Evolutionary conservation across 257 asterid genomes (phyloP).

Genomic region (Mitragyna speciosa): DNA sequence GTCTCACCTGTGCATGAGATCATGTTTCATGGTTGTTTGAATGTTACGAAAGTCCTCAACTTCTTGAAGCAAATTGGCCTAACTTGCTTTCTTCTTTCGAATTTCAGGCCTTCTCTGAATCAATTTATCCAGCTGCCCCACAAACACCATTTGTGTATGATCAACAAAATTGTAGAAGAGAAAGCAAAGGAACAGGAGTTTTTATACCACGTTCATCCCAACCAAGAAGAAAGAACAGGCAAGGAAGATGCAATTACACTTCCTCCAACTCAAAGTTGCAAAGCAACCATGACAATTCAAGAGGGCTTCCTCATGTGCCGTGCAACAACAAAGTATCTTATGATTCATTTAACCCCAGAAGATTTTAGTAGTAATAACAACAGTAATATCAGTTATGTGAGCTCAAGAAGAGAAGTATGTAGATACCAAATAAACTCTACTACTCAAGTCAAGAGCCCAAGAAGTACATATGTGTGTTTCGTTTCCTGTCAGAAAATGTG

Average conservation of each 20-base stretch:
- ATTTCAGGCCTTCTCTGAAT: slow-evolving; percentile 44
- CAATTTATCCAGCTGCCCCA: slow-evolving; percentile 37
- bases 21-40: background rate
- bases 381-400: slow-evolving; percentile 1
- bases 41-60: background rate
- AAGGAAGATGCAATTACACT: slow-evolving; percentile 31
- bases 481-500: background rate
- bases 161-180: slow-evolving; percentile 44
- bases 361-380: slow-evolving; percentile 26
- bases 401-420: slow-evolving; percentile 10
- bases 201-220: slow-evolving; percentile 69
- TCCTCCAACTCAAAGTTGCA: slow-evolving; percentile 45
- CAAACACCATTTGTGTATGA: slow-evolving; percentile 39
- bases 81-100: background rate
- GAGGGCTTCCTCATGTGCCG: slow-evolving; percentile 42
- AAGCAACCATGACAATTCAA: slow-evolving; percentile 39
- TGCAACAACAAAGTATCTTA: slow-evolving; percentile 27
- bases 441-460: too few species aligned
- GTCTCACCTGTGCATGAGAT: background rate
- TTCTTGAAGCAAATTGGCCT: background rate
- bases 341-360: slow-evolving; percentile 46
- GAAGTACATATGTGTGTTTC: background rate
- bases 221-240: slow-evolving; percentile 50
- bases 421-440: slow-evolving; percentile 8
- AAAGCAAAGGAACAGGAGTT: slow-evolving; percentile 89